Evolutionary conservation across 1,139 yeast genomes (phyloP).

Genomic region (Meyerozyma carpophila): DNA sequence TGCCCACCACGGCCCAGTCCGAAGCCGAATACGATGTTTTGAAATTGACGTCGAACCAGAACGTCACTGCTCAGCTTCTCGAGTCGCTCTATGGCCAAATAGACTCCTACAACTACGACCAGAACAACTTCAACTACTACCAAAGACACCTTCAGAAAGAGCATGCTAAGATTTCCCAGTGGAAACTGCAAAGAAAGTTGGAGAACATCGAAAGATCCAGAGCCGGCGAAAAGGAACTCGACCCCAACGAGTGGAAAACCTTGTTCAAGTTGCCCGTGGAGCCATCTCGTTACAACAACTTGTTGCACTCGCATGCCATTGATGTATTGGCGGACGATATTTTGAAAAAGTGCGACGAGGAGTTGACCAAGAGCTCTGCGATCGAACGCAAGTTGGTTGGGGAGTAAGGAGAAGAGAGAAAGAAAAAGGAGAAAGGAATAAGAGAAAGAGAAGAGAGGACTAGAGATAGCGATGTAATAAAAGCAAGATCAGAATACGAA

Average conservation of each 20-base stretch:
- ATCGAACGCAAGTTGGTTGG: constrained; percentile 43
- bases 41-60: constrained; percentile 40
- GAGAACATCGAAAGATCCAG: constrained; percentile 60
- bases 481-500: too few relatives aligned
- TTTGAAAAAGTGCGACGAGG: constrained; percentile 61
- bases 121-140: constrained; percentile 76
- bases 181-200: constrained; percentile 63
- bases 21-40: constrained; percentile 34
- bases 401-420: not conserved
- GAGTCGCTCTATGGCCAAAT: constrained; percentile 71
- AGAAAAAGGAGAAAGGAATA: not conserved
- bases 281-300: constrained; percentile 72
- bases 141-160: constrained; percentile 77
- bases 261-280: constrained; percentile 67
- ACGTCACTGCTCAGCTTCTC: constrained; percentile 45
- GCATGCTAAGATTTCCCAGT: constrained; percentile 61
- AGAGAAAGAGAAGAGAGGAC: not conserved
- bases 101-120: constrained; percentile 76
- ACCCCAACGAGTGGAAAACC: constrained; percentile 62
- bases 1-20: constrained; percentile 15
- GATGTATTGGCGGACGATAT: constrained; percentile 62
- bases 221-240: constrained; percentile 52
- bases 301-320: constrained; percentile 66
- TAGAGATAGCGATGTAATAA: too few relatives aligned
- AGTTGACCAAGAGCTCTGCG: constrained; percentile 56